Base-by-base conservation (phyloP, 768 basidiomycete species). In the Leucocoprinus leucothites region DNA sequence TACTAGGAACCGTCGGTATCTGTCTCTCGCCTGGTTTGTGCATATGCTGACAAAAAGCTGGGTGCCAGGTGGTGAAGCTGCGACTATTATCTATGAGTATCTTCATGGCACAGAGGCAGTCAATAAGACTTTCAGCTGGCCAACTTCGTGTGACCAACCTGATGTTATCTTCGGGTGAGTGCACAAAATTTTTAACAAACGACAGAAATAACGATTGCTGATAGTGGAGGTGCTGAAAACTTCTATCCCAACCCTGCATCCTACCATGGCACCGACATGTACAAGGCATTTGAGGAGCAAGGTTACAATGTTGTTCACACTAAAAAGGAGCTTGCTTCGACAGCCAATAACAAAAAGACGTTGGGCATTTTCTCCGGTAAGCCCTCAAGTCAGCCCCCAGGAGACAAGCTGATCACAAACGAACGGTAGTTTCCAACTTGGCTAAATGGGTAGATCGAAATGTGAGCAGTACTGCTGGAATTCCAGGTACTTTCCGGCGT, bases 371-470 rank as follows among this genome's bases (percentile, higher is more conserved):
- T 77, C 63, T 74, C 71, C 1, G 65, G 71, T 55, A 18, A 38
- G 25, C 40, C 2, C 19, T 6, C n/a, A n/a, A n/a, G n/a, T n/a
- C n/a, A n/a, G n/a, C n/a, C n/a, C n/a, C n/a, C n/a, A n/a, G n/a
- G n/a, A n/a, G n/a, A n/a, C n/a, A n/a, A n/a, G n/a, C n/a, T n/a
- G n/a, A n/a, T n/a, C n/a, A n/a, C n/a, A n/a, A n/a, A n/a, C n/a
- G 47, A 35, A 38, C 44, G 9, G 48, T 18, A 51, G 50, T 21
- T 9, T 28, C 24, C 9, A 43, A 41, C 53, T 73, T 70, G 72
- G 74, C 75, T 6, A 77, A 77, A 59, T 76, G 74, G 75, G 51
- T 77, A 16, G 75, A 77, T 53, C 68, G 75, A 8, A 61, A 75
- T 36, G 69, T 70, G 40, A n/a, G n/a, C n/a, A n/a, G n/a, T n/a